These are phyloP conservation scores for Kingdonia uniflora DNA, from an alignment of 164 flowering plant species.

Conservation along the genomic window DNA sequence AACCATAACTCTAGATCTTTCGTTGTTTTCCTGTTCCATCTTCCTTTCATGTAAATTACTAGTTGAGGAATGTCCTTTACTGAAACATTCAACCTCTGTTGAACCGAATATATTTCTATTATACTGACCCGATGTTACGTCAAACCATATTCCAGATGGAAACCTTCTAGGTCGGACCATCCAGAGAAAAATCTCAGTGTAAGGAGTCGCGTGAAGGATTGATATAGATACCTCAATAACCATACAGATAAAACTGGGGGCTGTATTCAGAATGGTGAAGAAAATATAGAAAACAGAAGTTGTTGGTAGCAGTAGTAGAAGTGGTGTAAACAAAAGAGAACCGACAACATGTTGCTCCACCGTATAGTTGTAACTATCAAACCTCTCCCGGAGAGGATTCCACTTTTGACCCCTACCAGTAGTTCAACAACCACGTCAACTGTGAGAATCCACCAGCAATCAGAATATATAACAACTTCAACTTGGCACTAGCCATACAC, in stretches of 20 bases:
- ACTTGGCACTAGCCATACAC: too few species aligned
- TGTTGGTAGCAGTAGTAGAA: conserved; percentile 85
- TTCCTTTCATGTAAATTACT: conserved; percentile 7
- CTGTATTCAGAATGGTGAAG: conserved; percentile 52
- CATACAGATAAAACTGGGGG: conserved; percentile 35
- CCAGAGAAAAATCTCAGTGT: conserved; percentile 59
- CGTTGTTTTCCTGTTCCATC: conserved; percentile 7
- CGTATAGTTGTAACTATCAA: conserved; percentile 80
- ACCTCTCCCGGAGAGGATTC: conserved; percentile 90
- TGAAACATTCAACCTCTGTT: conserved; percentile 3
- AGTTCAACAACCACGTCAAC: conserved; percentile 9
- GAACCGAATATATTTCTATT: conserved; percentile 14
- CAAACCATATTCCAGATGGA: conserved; percentile 88
- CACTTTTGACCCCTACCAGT: conserved; percentile 81
- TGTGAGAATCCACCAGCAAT: conserved; percentile 3
- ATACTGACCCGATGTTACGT: conserved; percentile 23
- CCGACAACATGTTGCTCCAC: conserved; percentile 95
- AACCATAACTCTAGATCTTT: conserved; percentile 24
- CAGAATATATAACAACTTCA: too few species aligned
- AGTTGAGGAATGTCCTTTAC: conserved; percentile 10
- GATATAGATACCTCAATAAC: conserved; percentile 52
- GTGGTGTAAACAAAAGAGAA: conserved; percentile 79
- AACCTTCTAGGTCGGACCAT: conserved; percentile 53
- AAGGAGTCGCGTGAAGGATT: conserved; percentile 75
- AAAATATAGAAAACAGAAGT: conserved; percentile 87